These are phyloP conservation scores for Metarhizium anisopliae DNA, from an alignment of 2,329 filamentous ascomycete species.

Conservation along the genomic window DNA sequence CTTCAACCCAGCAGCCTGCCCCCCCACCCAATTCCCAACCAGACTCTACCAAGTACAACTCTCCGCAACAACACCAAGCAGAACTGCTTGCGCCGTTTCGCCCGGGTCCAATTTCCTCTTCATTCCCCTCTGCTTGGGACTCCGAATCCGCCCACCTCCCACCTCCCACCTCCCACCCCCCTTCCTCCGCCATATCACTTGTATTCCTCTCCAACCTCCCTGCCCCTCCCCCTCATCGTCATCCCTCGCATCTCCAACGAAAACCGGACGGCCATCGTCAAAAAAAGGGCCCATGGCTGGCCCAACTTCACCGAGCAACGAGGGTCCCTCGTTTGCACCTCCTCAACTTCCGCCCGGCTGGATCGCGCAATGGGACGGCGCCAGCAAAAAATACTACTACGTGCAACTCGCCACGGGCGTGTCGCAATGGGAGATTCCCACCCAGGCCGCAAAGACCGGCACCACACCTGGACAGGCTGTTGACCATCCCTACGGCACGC, in stretches of 20 bases:
- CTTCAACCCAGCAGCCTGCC: not conserved
- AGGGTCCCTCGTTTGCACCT: slow-evolving; percentile 51
- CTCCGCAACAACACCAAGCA: slow-evolving; percentile 1
- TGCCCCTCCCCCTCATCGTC: not conserved
- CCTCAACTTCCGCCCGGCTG: slow-evolving; percentile 55
- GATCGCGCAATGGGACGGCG: slow-evolving; percentile 62
- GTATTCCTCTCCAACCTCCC: not conserved
- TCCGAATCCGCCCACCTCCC: not conserved
- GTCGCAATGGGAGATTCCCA: slow-evolving; percentile 68
- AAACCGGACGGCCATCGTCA: not conserved
- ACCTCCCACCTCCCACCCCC: not conserved
- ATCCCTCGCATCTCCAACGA: not conserved
- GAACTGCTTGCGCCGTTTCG: slow-evolving; percentile 1
- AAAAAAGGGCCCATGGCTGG: slow-evolving; percentile 38
- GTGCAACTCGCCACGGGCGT: slow-evolving; percentile 64
- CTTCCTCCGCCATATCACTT: not conserved
- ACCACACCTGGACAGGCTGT: slow-evolving; percentile 45
- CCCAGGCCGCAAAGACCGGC: slow-evolving; percentile 51
- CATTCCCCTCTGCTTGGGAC: not conserved
- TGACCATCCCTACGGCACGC: slow-evolving; percentile 56
- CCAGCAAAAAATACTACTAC: slow-evolving; percentile 59
- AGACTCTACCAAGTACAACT: not conserved
- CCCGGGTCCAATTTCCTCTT: not conserved
- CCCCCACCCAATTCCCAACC: not conserved
- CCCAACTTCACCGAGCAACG: slow-evolving; percentile 47